These are phyloP conservation scores for Leccinum sublutescens DNA, from an alignment of 768 basidiomycete species.

Conservation along the genomic window DNA sequence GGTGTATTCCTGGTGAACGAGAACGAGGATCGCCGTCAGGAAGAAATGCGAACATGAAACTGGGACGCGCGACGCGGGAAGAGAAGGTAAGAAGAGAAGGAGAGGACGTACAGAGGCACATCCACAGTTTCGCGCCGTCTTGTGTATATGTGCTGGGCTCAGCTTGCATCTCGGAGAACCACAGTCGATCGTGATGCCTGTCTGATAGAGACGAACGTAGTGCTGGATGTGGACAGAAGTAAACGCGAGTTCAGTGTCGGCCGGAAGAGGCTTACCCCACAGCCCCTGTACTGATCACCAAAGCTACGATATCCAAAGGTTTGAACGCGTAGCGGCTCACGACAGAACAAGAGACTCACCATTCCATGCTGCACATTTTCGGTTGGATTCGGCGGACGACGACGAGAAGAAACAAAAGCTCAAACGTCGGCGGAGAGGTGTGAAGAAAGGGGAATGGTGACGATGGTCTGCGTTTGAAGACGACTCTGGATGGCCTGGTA, in stretches of 20 bases:
- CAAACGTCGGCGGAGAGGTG: background rate
- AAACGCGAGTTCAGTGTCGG: background rate
- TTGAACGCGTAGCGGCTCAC: constrained; percentile 4
- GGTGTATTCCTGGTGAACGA: constrained; percentile 30
- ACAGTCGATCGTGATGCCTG: constrained; percentile 60
- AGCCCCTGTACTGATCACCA: constrained; percentile 45
- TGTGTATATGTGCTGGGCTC: constrained; percentile 61
- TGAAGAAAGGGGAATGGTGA: background rate
- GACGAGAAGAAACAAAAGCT: background rate
- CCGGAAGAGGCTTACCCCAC: constrained; percentile 32
- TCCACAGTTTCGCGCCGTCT: constrained; percentile 52
- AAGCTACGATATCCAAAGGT: constrained; percentile 24
- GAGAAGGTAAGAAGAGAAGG: background rate
- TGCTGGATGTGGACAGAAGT: constrained; percentile 41
- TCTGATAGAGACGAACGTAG: constrained; percentile 61
- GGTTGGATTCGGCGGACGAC: constrained; percentile 5
- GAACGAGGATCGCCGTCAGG: background rate
- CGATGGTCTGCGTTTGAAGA: background rate
- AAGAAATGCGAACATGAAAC: background rate
- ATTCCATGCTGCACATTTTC: constrained; percentile 59
- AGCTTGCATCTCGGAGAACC: constrained; percentile 45
- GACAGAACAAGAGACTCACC: constrained; percentile 35
- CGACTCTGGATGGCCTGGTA: background rate
- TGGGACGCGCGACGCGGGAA: background rate
- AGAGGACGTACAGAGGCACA: constrained; percentile 42